Conservation (phyloP, 345 rosid species). For the Salix suchowensis region DNA sequence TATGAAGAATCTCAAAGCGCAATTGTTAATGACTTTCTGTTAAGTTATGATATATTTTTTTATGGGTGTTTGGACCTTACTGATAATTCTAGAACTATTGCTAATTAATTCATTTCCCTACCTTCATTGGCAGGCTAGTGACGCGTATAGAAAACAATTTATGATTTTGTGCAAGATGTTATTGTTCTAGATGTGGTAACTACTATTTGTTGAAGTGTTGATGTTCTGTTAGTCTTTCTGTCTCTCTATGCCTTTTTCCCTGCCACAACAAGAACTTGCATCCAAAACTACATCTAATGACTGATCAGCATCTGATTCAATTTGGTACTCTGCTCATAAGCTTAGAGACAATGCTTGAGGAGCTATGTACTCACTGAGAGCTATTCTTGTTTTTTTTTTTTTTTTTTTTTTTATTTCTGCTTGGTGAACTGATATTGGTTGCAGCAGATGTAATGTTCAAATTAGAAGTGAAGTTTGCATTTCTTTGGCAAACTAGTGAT, state of each 20-base stretch:
- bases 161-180: background rate
- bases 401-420: background rate
- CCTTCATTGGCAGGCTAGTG: background rate
- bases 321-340: background rate
- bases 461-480: background rate
- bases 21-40: background rate
- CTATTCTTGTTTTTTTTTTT: background rate
- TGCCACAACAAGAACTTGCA: background rate
- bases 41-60: background rate
- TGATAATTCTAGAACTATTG: background rate
- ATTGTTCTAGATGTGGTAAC: background rate
- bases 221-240: background rate
- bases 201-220: background rate
- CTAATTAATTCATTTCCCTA: background rate
- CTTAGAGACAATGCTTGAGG: background rate
- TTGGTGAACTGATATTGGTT: background rate
- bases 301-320: background rate
- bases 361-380: background rate
- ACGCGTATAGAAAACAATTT: background rate
- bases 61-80: background rate
- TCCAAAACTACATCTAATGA: background rate
- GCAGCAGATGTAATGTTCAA: background rate
- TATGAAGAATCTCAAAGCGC: conserved; percentile 1
- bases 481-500: background rate
- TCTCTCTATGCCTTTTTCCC: background rate